Evolutionary conservation across 257 asterid genomes (phyloP), one percentile per base, ranked within the genome.

Genomic region (Galeopsis tetrahit): DNA sequence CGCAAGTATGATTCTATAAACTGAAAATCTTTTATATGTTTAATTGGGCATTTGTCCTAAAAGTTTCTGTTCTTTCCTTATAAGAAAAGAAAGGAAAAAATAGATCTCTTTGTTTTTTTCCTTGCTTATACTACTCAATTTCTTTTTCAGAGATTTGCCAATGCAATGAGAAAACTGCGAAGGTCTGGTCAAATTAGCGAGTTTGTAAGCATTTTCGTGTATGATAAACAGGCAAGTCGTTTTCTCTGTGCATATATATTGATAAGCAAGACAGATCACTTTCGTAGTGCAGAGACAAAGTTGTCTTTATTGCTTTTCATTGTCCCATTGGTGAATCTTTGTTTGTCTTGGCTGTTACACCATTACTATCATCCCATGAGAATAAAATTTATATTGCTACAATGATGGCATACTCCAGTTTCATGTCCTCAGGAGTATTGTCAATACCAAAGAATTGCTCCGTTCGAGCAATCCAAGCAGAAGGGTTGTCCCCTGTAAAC

Each of bases 121-220:
- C 33, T 33, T n/a, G 17, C 66, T 77, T 62, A 56, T 34, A 56
- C 21, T 7, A 59, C 68, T 69, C n/a, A 28, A 0, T 83, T n/a
- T 75, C 39, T 59, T 74, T 62, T 57, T 40, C 82, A 94, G 98
- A 79, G 61, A 64, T 94, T 91, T 78, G 87, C 97, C 66, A 75
- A 62, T 69, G 71, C 76, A 46, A 83, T 94, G 96, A 91, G 98
- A 75, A 88, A 85, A 76, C 82, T 91, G 70, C 87, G 98, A 57
- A 90, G 98, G 82, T 85, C 92, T 77, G 96, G 95, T 81, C 80
- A 81, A 84, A 71, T 94, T 73, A 95, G 96, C 56, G 96, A 91
- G 90, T 94, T 94, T 55, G 85, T 94, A 68, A 94, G 99, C 95
- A 89, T 94, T 66, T 94, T 88, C 28, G 88, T 85, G 82, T 91